Evolutionary conservation across 176 grass and related monocot species (phyloP).

Genomic region (Oryza meyeriana): DNA sequence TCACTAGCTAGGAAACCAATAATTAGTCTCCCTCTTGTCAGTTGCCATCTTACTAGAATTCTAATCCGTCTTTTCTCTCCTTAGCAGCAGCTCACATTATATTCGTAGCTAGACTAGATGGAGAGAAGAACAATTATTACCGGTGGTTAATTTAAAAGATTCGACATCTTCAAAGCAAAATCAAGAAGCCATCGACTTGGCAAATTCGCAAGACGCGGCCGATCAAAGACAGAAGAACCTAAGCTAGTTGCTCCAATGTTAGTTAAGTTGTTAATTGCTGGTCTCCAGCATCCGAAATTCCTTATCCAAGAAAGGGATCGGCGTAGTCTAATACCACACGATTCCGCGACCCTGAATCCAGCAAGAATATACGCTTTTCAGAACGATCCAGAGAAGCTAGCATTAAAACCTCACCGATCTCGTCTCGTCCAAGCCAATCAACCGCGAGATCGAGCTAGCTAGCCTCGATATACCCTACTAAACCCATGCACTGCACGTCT

Average conservation of each 20-base stretch:
- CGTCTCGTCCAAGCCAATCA: not conserved
- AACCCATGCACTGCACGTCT: not conserved
- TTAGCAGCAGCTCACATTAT: no score
- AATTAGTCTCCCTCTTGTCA: not conserved
- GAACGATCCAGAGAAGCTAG: not conserved
- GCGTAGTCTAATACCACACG: not conserved
- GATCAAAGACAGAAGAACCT: not conserved
- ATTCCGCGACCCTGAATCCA: not conserved
- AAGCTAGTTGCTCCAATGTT: no score
- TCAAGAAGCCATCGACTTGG: not conserved
- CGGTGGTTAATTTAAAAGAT: no score
- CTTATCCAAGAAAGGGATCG: not conserved
- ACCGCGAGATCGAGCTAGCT: not conserved
- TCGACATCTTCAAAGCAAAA: not conserved
- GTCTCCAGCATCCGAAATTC: not conserved
- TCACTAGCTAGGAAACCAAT: not conserved
- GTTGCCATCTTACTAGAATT: not conserved
- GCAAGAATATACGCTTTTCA: not conserved
- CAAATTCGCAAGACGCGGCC: not conserved
- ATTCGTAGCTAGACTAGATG: not conserved
- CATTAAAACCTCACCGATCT: not conserved
- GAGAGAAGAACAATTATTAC: not conserved
- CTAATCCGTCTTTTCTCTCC: not conserved
- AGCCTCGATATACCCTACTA: not conserved
- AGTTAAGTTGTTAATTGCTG: not conserved